Base-by-base conservation (phyloP, 495 filamentous ascomycete genomes). In the Daldinia caldariorum region DNA sequence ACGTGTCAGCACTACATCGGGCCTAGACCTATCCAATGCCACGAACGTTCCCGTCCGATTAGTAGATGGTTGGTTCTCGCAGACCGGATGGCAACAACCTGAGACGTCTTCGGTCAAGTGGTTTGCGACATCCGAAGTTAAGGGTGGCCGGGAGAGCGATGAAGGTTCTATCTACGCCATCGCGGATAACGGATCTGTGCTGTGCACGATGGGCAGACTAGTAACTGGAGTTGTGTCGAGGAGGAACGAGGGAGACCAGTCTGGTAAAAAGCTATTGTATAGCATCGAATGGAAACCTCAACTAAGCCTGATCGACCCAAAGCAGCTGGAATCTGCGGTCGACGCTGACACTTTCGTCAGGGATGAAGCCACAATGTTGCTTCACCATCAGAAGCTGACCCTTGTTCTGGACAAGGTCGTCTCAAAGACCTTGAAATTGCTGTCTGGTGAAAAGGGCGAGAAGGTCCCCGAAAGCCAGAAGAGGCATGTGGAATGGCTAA, bases 281-380 rank as follows among this genome's bases (percentile, higher is more conserved):
- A 61, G 64, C 16, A 57, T 77, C 14, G 73, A 74, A 9, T 80
- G 78, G 78, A 72, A 77, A 56, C 78, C 78, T 0, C 73, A 79
- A 37, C 61, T 77, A 9, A 78, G 76, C 61, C 22, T 74, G 45
- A 56, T 79, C 14, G 54, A 58, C 9, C 64, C 62, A 9, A 38
- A 72, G 38, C 65, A 78, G 39, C 61, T 77, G 5, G 45, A 26
- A 20, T 31, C 18, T 14, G 49, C 53, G 0, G 71, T 69, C 47
- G 63, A 63, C 14, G 74, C 61, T 18, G 50, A 74, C n/a, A 43
- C 43, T 0, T 66, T 64, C 34, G 32, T 31, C 9, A 63, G 73
- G 12, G 60, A 72, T 26, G 74, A 75, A 32, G 43, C 47, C 29
- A 47, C 20, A 3, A 74, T 67, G 50, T n/a, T 66, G 10, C 18